Percentiles rank a stretch among this genome's conserved stretches.
These are phyloP conservation scores for Anthracocystis walkeri DNA, from an alignment of 1,284 basidiomycete species.

Conservation along the genomic window DNA sequence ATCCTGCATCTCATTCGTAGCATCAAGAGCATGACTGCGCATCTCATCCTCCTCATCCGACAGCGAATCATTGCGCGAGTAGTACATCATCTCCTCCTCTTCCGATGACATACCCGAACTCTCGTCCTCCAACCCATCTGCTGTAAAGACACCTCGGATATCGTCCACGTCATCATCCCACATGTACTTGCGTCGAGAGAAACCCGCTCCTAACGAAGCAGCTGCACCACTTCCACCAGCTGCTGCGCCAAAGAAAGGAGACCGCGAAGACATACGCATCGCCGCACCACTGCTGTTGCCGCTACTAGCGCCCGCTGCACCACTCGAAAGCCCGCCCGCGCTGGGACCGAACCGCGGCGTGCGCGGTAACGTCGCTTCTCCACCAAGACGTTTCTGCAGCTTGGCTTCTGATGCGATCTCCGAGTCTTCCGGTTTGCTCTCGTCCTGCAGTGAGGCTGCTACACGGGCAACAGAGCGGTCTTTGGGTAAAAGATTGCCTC, in stretches of 20 bases:
- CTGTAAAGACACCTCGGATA: constrained; percentile 40
- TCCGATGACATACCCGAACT: constrained; percentile 36
- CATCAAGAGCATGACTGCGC: constrained; percentile 8
- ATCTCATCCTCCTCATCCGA: constrained; percentile 37
- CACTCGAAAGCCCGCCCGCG: background rate
- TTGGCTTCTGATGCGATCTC: constrained; percentile 67
- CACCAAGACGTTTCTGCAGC: constrained; percentile 58
- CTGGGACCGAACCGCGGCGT: constrained; percentile 37
- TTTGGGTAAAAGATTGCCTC: constrained; percentile 46
- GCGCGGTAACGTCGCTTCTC: constrained; percentile 41
- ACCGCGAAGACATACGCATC: constrained; percentile 15
- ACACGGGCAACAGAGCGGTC: constrained; percentile 61
- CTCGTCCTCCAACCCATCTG: constrained; percentile 41
- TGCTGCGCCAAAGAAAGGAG: constrained; percentile 32
- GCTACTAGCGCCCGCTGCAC: background rate
- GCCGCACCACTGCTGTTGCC: background rate
- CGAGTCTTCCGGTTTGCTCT: constrained; percentile 55
- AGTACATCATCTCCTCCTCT: constrained; percentile 47
- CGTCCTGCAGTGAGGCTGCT: constrained; percentile 61
- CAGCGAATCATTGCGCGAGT: constrained; percentile 34
- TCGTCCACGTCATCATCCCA: constrained; percentile 56
- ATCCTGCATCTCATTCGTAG: constrained; percentile 16
- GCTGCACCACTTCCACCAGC: background rate
- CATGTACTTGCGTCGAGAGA: constrained; percentile 37
- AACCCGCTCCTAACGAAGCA: constrained; percentile 1